Evolutionary conservation across 2,329 filamentous ascomycete species (phyloP), one percentile per base, ranked within the genome.

Genomic region (Claviceps sp.): DNA sequence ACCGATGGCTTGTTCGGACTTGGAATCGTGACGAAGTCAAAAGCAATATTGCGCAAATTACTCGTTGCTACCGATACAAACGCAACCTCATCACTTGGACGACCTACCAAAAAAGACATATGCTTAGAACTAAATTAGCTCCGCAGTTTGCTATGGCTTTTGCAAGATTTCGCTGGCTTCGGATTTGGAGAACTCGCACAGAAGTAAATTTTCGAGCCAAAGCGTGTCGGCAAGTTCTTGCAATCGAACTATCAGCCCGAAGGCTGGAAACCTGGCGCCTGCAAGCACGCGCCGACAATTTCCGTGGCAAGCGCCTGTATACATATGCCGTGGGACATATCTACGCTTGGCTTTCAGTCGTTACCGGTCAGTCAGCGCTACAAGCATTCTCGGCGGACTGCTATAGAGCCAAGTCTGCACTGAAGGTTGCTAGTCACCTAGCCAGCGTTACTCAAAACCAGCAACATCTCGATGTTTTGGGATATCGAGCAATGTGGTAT

Each of bases 231-330:
- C 58, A 54, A 37, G 52, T 54, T 43, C 26, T 58, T 2, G 53
- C 60, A 13, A 36, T 54, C 13, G 52, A 61, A 34, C 61, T 61
- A 13, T 58, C 53, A 8, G 51, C 34, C 9, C 56, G 55, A 22
- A 54, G 53, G 5, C 63, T 67, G 44, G 52, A 60, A 36, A 51
- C 56, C n/a, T 70, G 67, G 67, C 65, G 64, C 46, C 50, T 69
- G 18, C 58, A 55, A 43, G 62, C 63, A 42, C 64, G 65, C 48
- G 61, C 61, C 6, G 61, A 67, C 49, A 64, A 64, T 11, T 67
- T 67, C 47, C 57, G 56, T 22, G 67, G 63, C 62, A 64, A 56
- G 49, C 57, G 54, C n/a, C 65, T 67, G 38, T 69, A 63, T 56
- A 52, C 63, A 18, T 56, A 61, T 16, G 62, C 64, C 1, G 55